phyloP scores from a whole-genome alignment of 2,329 filamentous ascomycete species.

The Podosphaera fusca region DNA sequence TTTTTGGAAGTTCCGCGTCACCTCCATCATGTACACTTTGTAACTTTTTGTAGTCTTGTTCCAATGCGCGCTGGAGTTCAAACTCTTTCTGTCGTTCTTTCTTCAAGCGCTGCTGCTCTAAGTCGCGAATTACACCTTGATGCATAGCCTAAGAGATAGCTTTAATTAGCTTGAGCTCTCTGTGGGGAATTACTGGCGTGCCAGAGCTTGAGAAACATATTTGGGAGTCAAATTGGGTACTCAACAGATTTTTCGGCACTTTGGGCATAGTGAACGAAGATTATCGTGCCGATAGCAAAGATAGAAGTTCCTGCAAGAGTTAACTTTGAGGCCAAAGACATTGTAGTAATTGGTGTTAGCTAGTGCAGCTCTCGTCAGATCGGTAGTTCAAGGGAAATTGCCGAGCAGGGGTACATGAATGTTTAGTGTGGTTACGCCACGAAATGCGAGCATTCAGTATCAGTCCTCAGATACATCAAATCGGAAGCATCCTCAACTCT shows the following conservation, averaged over 20 bases:
- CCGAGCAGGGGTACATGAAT: conserved; percentile 8
- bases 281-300: conserved; percentile 52
- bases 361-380: neutral
- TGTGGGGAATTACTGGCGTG: no score
- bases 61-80: conserved; percentile 65
- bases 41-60: conserved; percentile 73
- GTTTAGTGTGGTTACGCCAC: no score
- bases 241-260: conserved; percentile 59
- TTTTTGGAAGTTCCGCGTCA: neutral
- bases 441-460: no score
- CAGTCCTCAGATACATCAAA: neutral
- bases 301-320: conserved; percentile 60
- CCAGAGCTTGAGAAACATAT: neutral
- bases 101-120: conserved; percentile 83
- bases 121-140: conserved; percentile 74
- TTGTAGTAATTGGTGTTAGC: conserved; percentile 18
- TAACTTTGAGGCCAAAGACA: conserved; percentile 79
- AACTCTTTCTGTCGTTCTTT: conserved; percentile 83
- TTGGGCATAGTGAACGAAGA: conserved; percentile 78
- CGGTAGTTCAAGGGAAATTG: conserved; percentile 6
- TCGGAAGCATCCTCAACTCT: neutral
- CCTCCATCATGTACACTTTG: conserved; percentile 46
- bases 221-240: conserved; percentile 5
- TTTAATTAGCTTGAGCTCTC: neutral
- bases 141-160: conserved; percentile 60